A percentile compares a stretch with the other conserved stretches of the same genome.
phyloP scores from a whole-genome alignment of 1,284 basidiomycete genomes.

The Puccinia hordei region DNA sequence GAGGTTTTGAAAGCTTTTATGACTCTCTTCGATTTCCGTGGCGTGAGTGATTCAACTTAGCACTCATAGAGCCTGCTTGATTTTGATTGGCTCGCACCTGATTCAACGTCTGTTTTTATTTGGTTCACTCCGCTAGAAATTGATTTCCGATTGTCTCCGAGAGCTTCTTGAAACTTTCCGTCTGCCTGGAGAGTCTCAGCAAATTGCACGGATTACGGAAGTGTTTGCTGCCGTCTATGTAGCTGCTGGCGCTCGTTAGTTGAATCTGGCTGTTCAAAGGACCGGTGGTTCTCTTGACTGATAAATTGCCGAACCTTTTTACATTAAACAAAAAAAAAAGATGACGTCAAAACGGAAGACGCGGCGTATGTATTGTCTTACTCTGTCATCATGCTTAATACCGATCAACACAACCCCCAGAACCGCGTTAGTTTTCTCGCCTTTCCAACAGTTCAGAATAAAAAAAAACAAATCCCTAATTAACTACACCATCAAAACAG shows the following conservation, averaged over 20 bases:
- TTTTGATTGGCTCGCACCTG: not conserved
- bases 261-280: not conserved
- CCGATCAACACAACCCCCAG: constrained; percentile 96
- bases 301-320: not conserved
- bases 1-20: constrained; percentile 86
- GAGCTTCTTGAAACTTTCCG: constrained; percentile 92
- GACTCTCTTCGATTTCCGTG: constrained; percentile 82
- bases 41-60: constrained; percentile 65
- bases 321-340: constrained; percentile 59
- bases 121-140: constrained; percentile 67
- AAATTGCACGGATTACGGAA: constrained; percentile 91
- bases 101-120: not conserved
- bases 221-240: constrained; percentile 91
- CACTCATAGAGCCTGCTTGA: not conserved
- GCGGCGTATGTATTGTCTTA: constrained; percentile 92
- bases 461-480: not conserved
- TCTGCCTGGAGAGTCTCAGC: constrained; percentile 91
- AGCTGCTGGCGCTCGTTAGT: constrained; percentile 73
- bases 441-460: not conserved
- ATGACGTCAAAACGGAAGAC: constrained; percentile 86
- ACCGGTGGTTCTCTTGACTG: constrained; percentile 20
- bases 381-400: constrained; percentile 98
- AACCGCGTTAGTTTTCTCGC: constrained; percentile 64
- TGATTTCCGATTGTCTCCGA: constrained; percentile 89
- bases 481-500: constrained; percentile 60